Evolutionary conservation across 2,329 filamentous ascomycete genomes (phyloP).

Genomic region (Ophiostoma populinum): DNA sequence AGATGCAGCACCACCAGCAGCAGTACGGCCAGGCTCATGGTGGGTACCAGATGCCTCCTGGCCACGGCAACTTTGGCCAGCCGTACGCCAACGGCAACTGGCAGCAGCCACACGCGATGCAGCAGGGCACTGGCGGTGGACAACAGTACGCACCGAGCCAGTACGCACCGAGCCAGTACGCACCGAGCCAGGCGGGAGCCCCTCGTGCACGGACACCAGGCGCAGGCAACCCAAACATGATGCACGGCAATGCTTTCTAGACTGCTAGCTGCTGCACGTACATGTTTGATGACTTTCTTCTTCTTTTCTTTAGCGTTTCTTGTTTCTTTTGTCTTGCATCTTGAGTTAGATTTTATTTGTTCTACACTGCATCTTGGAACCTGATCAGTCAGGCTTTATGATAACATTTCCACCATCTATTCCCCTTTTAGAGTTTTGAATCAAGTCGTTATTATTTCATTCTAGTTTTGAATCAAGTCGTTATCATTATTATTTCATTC

Average conservation of each 20-base stretch:
- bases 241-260: conserved; percentile 19
- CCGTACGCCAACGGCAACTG: too few relatives aligned
- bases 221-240: conserved; percentile 13
- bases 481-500: too few relatives aligned
- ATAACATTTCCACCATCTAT: too few relatives aligned
- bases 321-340: background rate
- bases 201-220: conserved; percentile 6
- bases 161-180: conserved; percentile 1
- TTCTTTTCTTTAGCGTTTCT: background rate
- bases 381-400: too few relatives aligned
- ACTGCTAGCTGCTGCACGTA: background rate
- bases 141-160: background rate
- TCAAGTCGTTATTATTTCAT: too few relatives aligned
- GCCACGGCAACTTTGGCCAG: too few relatives aligned
- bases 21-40: conserved; percentile 10
- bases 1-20: conserved; percentile 14
- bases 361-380: too few relatives aligned
- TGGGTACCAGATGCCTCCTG: conserved; percentile 11
- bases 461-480: too few relatives aligned
- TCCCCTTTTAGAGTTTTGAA: too few relatives aligned
- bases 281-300: background rate
- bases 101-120: conserved; percentile 8
- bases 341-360: background rate
- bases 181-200: conserved; percentile 13
- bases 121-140: conserved; percentile 7